Base-by-base conservation (phyloP, 139 green algal genomes). In the Pseudopediastrum boryanum region DNA sequence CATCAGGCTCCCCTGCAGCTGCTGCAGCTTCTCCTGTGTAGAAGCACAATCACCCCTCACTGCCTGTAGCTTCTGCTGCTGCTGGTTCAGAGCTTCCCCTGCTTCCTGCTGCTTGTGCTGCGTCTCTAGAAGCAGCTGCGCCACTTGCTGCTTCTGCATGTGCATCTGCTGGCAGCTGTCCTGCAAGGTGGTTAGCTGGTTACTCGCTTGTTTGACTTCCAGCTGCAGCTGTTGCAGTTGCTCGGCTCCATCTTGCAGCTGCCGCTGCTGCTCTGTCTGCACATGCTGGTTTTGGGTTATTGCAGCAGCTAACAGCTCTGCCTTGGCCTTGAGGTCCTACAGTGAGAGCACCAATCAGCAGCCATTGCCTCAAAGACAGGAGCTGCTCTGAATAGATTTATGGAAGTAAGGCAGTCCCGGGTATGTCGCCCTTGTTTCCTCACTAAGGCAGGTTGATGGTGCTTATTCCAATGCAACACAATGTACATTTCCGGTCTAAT, bases 281-380 rank as follows among this genome's bases (percentile, higher is more conserved):
- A 44, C 38, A 5, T 73, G 62, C 70, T 86, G 19, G 4, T 73
- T 63, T n/a, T 64, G 74, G 9, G 51, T 65, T 23, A 81, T 67
- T 43, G 62, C 58, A 33, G 59, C 68, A 46, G 84, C 39, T 19
- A 84, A 42, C 31, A 46, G 54, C 2, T 86, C 79, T 5, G 61
- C 83, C 19, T 86, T 54, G 2, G 75, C 62, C 3, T 81, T 51
- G 12, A 86, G 65, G 16, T 50, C 66, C 75, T 85, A 31, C 56
- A 58, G 61, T 9, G 6, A 67, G 13, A 23, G 2, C n/a, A 39
- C 1, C 10, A 58, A 61, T 23, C 31, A 44, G 29, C 16, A 2
- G 4, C 44, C 27, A 6, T 2, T 19, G 48, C 3, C 31, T 36
- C 58, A 63, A 7, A 42, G 33, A 27, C 29, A 4, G 46, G 52